These are phyloP conservation scores for Stephania yunnanensis DNA, from an alignment of 164 flowering plant species.

Conservation along the genomic window DNA sequence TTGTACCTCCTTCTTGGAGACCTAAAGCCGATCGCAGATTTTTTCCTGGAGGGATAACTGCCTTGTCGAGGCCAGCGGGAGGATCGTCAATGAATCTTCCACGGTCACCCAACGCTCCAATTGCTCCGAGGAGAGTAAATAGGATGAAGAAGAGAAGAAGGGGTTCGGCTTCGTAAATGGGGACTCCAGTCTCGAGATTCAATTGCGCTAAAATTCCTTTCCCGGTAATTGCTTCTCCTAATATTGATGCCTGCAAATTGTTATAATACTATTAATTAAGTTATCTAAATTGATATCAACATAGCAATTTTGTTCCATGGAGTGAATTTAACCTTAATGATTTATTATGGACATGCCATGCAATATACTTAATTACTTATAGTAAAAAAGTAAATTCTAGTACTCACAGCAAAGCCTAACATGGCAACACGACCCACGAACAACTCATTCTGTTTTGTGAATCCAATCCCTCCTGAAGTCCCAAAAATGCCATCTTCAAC, in stretches of 20 bases:
- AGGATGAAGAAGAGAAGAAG: constrained; percentile 94
- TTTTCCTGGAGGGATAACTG: constrained; percentile 86
- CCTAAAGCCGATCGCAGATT: constrained; percentile 61
- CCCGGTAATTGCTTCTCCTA: constrained; percentile 93
- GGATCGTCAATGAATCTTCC: constrained; percentile 86
- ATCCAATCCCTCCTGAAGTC: constrained; percentile 96
- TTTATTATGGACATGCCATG: not conserved
- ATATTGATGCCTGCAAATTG: constrained; percentile 69
- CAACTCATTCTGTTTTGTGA: constrained; percentile 92
- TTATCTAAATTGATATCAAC: not conserved
- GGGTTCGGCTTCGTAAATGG: constrained; percentile 96
- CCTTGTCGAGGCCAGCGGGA: constrained; percentile 61
- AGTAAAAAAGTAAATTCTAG: not conserved
- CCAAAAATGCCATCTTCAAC: constrained; percentile 95
- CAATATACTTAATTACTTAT: not conserved
- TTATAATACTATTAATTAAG: not conserved
- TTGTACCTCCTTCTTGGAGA: constrained; percentile 76
- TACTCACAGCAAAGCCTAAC: constrained; percentile 94
- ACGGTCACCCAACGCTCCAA: constrained; percentile 92
- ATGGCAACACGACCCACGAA: constrained; percentile 99
- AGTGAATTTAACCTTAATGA: no score
- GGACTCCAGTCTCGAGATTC: constrained; percentile 90
- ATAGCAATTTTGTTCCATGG: not conserved
- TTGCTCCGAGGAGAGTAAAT: constrained; percentile 90
- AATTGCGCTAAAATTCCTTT: constrained; percentile 89